Evolutionary conservation across 78 protist species (phyloP).

Genomic region (Dictyostelium brefeldianum): DNA sequence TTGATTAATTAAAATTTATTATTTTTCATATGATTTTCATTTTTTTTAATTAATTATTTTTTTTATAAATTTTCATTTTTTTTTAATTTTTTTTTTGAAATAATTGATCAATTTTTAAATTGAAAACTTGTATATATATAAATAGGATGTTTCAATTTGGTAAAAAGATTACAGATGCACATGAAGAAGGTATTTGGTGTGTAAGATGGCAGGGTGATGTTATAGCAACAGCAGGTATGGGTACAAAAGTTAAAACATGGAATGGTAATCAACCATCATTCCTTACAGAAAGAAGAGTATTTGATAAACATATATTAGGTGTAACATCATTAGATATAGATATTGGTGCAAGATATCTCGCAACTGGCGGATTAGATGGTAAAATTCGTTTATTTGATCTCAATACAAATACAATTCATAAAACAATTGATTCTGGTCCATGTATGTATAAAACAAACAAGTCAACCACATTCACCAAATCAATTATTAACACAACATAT

Average conservation of each 20-base stretch:
- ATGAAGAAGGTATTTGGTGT: conserved; percentile 79
- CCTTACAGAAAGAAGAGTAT: conserved; percentile 39
- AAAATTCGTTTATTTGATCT: conserved; percentile 41
- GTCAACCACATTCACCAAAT: background rate
- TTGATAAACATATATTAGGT: conserved; percentile 63
- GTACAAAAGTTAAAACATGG: conserved; percentile 65
- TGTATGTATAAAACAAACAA: conserved; percentile 13
- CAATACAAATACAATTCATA: conserved; percentile 12
- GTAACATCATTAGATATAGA: conserved; percentile 70
- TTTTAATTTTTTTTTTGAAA: no score
- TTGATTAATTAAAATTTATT: background rate
- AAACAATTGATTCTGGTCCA: conserved; percentile 62
- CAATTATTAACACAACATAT: background rate
- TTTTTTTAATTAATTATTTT: background rate
- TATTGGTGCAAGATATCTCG: conserved; percentile 18
- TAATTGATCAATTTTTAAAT: no score
- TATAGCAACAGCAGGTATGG: conserved; percentile 78
- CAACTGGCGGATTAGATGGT: conserved; percentile 48
- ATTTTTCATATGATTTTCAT: background rate
- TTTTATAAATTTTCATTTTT: background rate
- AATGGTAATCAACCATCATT: conserved; percentile 35
- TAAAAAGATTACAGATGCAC: conserved; percentile 60
- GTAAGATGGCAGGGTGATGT: conserved; percentile 59
- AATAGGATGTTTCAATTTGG: conserved; percentile 37
- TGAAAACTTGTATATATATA: background rate